Base-by-base conservation (phyloP, 2,329 filamentous ascomycete species). In the Monosporascus sp. region DNA sequence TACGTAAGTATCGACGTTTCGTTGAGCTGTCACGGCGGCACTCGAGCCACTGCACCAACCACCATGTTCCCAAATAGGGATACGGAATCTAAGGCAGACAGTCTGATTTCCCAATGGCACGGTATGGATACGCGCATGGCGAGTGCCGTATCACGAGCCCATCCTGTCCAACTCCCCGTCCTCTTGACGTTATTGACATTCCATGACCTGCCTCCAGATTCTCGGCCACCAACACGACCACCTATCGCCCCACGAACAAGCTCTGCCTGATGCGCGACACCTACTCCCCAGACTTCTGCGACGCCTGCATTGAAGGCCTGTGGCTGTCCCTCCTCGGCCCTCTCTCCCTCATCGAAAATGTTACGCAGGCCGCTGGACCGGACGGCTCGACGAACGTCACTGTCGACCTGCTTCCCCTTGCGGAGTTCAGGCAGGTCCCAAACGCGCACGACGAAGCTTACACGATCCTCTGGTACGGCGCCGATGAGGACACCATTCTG, bases 221-320 rank as follows among this genome's bases (percentile, higher is more conserved):
- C 55, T 64, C 61, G 3, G 56, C 53, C 15, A 47, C 8, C 2
- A 67, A 67, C 49, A 31, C 11, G 24, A 67, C 65, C 4, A 65
- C 60, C n/a, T 67, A 66, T 52, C 62, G 65, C 43, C 64, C 65
- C 0, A 67, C 65, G 2, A 66, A 67, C 48, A 59, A 66, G 35
- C 53, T 58, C 25, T 67, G 65, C 51, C 54, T 65, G 7, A 67
- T 67, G 65, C 60, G 64, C 7, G 54, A 57, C 37, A 64, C 63
- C 47, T 65, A 67, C 53, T 62, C 63, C 2, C 55, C 54, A 2
- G 52, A 67, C 52, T 67, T 67, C 48, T 67, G 65, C 56, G 47
- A 57, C 43, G 64, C 63, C 31, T 67, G 65, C 48, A 61, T 66
- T 22, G 65, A 67, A 48, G 65, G 65, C 15, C 53, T 67, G 3